These are phyloP conservation scores for Aegilops speltoides DNA, from an alignment of 176 grass and related monocot genomes.

Conservation along the genomic window DNA sequence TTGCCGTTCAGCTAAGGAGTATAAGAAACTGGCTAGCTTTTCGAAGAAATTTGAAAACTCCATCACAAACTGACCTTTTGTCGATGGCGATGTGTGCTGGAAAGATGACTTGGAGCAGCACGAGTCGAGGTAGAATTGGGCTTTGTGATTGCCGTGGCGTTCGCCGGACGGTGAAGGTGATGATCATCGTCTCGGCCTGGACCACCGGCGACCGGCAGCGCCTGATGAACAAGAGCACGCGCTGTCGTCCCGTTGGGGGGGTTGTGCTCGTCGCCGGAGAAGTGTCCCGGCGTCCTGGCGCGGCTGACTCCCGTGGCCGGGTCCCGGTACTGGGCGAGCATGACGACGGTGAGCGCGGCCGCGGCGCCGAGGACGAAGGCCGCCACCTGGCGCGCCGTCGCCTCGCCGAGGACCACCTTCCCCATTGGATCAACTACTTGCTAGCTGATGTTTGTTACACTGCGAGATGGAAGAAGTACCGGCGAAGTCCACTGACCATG, in stretches of 20 bases:
- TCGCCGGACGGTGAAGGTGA: neutral
- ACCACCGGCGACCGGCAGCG: neutral
- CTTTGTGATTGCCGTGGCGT: neutral
- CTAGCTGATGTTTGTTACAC: too few relatives aligned
- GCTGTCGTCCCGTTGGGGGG: neutral
- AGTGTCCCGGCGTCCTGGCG: neutral
- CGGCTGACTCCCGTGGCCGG: slow-evolving; percentile 17
- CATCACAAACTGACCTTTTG: neutral
- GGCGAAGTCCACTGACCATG: neutral
- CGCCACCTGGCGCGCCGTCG: slow-evolving; percentile 16
- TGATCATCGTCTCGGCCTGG: neutral
- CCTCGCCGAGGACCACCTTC: neutral
- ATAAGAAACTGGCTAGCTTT: neutral
- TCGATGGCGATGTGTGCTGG: neutral
- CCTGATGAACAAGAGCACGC: neutral
- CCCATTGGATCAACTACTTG: neutral
- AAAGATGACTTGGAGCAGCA: neutral
- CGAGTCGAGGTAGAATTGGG: neutral
- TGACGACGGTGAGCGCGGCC: slow-evolving; percentile 29
- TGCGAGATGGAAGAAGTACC: too few relatives aligned
- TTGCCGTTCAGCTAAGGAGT: too few relatives aligned
- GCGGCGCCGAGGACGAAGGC: slow-evolving; percentile 41
- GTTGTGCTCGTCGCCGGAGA: neutral
- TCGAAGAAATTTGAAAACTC: neutral
- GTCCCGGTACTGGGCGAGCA: slow-evolving; percentile 34